Conservation (phyloP, 2,329 filamentous ascomycete genomes). For the Xylariaceae sp. region DNA sequence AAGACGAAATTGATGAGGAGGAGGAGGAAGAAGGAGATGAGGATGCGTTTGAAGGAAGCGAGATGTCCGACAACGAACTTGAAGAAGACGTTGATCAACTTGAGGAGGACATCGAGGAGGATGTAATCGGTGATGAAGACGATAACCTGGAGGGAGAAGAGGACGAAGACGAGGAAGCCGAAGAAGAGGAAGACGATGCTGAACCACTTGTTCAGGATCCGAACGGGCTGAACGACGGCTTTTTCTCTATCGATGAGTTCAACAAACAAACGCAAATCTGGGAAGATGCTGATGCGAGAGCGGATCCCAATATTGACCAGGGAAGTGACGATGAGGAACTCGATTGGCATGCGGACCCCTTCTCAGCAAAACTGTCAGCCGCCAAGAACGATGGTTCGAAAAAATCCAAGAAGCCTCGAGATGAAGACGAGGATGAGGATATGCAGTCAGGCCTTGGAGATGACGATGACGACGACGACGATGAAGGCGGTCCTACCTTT, state of each 20-base stretch:
- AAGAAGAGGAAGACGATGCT: conserved; percentile 40
- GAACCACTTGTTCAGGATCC: conserved; percentile 65
- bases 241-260: conserved; percentile 97
- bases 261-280: conserved; percentile 89
- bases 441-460: conserved; percentile 41
- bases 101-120: conserved; percentile 27
- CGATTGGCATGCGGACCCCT: conserved; percentile 79
- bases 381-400: conserved; percentile 29
- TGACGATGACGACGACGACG: conserved; percentile 64
- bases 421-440: conserved; percentile 36
- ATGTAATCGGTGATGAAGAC: conserved; percentile 36
- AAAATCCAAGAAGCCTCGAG: conserved; percentile 33
- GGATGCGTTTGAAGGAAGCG: conserved; percentile 34
- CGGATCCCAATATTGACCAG: conserved; percentile 66
- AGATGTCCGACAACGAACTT: conserved; percentile 33
- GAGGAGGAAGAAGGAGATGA: conserved; percentile 29
- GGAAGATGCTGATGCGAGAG: conserved; percentile 76
- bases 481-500: conserved; percentile 70
- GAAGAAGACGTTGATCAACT: conserved; percentile 22
- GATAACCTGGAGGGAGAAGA: conserved; percentile 37
- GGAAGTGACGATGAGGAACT: conserved; percentile 81
- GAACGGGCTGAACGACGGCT: conserved; percentile 88
- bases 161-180: neutral
- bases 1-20: conserved; percentile 26
- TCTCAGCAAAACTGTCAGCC: conserved; percentile 37